Conservation (phyloP, 148 eudicot species). For the Simmondsia chinensis region DNA sequence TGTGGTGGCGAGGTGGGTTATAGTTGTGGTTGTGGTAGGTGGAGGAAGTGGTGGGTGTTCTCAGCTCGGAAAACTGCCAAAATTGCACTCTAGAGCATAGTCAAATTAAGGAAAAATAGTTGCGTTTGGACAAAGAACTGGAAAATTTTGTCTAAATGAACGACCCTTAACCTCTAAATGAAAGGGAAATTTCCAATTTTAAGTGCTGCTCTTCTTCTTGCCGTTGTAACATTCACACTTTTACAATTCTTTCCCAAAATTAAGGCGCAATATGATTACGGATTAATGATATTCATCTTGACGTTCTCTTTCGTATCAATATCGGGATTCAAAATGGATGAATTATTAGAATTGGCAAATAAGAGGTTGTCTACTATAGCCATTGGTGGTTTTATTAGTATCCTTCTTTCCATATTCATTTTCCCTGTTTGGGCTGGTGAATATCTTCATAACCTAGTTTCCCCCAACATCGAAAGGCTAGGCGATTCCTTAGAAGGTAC, state of each 20-base stretch:
- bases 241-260: conserved; percentile 50
- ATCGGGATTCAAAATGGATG: conserved; percentile 37
- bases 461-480: conserved; percentile 40
- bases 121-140: no score
- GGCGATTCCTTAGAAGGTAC: conserved; percentile 43
- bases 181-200: no score
- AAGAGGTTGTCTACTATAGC: conserved; percentile 41
- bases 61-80: no score
- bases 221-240: conserved; percentile 49
- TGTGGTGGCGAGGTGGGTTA: no score
- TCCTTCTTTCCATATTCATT: conserved; percentile 28
- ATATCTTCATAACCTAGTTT: conserved; percentile 47
- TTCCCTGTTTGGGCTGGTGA: conserved; percentile 76
- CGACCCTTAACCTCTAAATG: no score
- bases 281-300: conserved; percentile 52
- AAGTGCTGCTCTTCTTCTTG: no score
- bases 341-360: conserved; percentile 36
- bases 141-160: no score
- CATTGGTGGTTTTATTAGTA: conserved; percentile 39
- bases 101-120: no score
- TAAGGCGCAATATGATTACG: conserved; percentile 60
- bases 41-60: no score
- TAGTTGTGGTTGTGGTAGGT: no score
- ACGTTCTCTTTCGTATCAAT: conserved; percentile 52
- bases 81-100: no score